Base-by-base conservation (phyloP, 2,329 filamentous ascomycete genomes). In the Fusarium goolgardi region DNA sequence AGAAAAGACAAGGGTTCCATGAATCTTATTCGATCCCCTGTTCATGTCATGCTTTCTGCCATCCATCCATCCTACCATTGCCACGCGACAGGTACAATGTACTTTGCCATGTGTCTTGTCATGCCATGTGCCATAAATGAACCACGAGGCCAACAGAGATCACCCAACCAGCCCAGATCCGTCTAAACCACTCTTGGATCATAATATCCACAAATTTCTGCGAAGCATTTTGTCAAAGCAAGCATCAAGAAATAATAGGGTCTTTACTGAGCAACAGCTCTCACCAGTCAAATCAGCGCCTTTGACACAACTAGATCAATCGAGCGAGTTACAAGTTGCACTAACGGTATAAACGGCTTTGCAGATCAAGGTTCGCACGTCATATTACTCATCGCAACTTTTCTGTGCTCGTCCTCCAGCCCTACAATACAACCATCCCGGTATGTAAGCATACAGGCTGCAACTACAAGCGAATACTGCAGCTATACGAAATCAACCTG, bases 81-180 rank as follows among this genome's bases (percentile, higher is more conserved):
- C 59, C 63, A 61, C 51, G 50, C 43, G 57, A 63, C 56, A 64
- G 41, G 71, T 73, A 71, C 66, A 67, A 67, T 55, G 39, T 73
- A 73, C 71, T 70, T 73, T 59, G 71, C 71, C 71, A 73, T 74
- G 71, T 73, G 71, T 55, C 52, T 60, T 34, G 54, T 59, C 62
- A 71, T 55, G 55, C 43, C 47, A 46, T 35, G 31, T 59, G 40
- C 20, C 23, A 43, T 18, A 39, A 50, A 50, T 50, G 55, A 43
- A 44, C 67, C 51, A 68, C 58, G 59, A 70, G 63, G 63, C 46
- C 47, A 56, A 25, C 55, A 69, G 67, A 59, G 67, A 70, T 70
- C 67, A 55, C 52, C 47, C 34, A 55, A 63, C 55, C 66, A 70
- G 67, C 66, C 57, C 62, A 70, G 67, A 70, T 70, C 67, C 45